phyloP scores from a whole-genome alignment of 2,329 filamentous ascomycete species.

The Knufia fluminis region DNA sequence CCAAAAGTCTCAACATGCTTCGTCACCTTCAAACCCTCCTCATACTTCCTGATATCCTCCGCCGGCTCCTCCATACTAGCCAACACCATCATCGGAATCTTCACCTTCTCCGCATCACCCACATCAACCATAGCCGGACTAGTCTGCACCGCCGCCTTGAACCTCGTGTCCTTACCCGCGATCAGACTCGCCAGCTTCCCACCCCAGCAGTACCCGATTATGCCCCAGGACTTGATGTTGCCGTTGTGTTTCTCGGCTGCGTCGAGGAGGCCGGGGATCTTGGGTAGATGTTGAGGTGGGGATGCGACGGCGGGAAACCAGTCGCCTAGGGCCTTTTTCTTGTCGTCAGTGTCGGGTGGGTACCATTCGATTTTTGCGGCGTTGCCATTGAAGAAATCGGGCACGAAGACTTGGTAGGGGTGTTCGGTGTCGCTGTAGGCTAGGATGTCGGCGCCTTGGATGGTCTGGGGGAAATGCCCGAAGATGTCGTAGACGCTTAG shows the following conservation, averaged over 20 bases:
- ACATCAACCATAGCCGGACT: conserved; percentile 54
- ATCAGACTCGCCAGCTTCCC: conserved; percentile 48
- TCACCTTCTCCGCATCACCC: conserved; percentile 46
- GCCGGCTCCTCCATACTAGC: conserved; percentile 49
- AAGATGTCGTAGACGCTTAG: conserved; percentile 48
- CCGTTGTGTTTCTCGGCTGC: conserved; percentile 42
- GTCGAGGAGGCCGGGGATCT: conserved; percentile 46
- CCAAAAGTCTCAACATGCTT: conserved; percentile 37
- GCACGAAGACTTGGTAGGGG: conserved; percentile 79
- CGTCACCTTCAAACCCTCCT: conserved; percentile 29
- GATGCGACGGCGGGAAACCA: conserved; percentile 52
- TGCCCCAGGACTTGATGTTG: conserved; percentile 46
- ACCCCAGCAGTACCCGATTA: conserved; percentile 55
- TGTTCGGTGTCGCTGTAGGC: conserved; percentile 54
- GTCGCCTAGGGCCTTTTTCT: conserved; percentile 49
- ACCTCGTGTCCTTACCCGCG: conserved; percentile 40
- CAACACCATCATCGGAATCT: conserved; percentile 49
- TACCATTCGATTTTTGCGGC: conserved; percentile 53
- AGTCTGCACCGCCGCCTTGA: conserved; percentile 48
- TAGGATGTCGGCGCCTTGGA: conserved; percentile 56
- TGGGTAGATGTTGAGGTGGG: conserved; percentile 48
- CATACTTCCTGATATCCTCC: conserved; percentile 36
- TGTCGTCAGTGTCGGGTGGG: conserved; percentile 52
- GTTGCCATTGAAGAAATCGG: conserved; percentile 78
- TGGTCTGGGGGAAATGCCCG: conserved; percentile 53